These are phyloP conservation scores for Betula pendula DNA, from an alignment of 306 rosid species.

Conservation along the genomic window DNA sequence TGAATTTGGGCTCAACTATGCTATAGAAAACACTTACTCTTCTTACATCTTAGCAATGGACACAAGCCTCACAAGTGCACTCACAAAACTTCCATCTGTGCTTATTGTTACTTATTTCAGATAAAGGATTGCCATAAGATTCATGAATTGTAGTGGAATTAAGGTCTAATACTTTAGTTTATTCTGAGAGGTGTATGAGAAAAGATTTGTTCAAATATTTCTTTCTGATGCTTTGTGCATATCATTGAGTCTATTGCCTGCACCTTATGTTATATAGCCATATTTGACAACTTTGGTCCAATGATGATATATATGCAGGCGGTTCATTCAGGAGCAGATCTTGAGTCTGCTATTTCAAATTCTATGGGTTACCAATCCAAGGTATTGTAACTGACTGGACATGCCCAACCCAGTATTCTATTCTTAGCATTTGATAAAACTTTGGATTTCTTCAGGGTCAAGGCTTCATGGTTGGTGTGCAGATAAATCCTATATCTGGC, in stretches of 20 bases:
- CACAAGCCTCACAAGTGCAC: no score
- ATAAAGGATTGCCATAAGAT: background rate
- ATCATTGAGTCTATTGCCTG: conserved; percentile 28
- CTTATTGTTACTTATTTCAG: conserved; percentile 9
- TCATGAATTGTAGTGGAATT: background rate
- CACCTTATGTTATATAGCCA: conserved; percentile 20
- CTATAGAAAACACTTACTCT: no score
- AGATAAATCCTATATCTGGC: conserved; percentile 87
- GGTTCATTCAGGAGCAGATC: conserved; percentile 99
- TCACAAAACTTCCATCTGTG: conserved; percentile 24
- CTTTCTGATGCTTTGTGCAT: conserved; percentile 1
- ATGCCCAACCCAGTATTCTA: conserved; percentile 14
- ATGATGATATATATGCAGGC: conserved; percentile 56
- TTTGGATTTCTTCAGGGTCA: conserved; percentile 70
- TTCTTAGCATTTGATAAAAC: conserved; percentile 28
- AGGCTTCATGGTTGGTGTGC: conserved; percentile 99
- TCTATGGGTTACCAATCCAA: conserved; percentile 86
- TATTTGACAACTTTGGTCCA: conserved; percentile 18
- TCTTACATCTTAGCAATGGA: no score
- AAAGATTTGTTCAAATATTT: background rate
- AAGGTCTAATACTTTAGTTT: background rate
- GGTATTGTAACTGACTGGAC: conserved; percentile 51
- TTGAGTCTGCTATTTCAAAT: conserved; percentile 81
- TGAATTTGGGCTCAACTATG: no score
- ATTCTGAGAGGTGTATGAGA: background rate